phyloP scores from a whole-genome alignment of 1,284 basidiomycete species.

The Sphaerobolus stellatus region DNA sequence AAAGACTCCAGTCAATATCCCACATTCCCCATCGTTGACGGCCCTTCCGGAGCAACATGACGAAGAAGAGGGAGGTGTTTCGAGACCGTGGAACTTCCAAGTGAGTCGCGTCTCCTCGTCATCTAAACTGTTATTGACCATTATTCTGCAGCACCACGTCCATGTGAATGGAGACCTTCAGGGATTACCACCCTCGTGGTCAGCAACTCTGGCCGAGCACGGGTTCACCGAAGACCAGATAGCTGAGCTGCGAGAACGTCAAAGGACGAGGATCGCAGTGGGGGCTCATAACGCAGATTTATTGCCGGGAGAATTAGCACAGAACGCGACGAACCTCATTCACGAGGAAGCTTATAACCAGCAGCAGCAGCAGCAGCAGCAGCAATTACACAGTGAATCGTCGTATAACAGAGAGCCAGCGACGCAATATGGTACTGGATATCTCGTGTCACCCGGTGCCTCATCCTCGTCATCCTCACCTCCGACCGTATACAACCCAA shows the following conservation, averaged over 20 bases:
- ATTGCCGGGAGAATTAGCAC: background rate
- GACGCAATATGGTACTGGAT: background rate
- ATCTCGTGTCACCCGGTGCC: background rate
- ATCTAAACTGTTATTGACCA: slow-evolving; percentile 10
- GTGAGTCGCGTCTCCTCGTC: slow-evolving; percentile 37
- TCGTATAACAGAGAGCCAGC: background rate
- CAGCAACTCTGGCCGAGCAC: slow-evolving; percentile 33
- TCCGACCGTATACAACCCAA: background rate
- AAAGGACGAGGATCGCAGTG: background rate
- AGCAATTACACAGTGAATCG: slow-evolving; percentile 2
- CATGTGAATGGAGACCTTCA: slow-evolving; percentile 75
- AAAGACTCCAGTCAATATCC: slow-evolving; percentile 29
- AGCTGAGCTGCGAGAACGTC: slow-evolving; percentile 53
- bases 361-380: slow-evolving; percentile 17
- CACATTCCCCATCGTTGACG: slow-evolving; percentile 33
- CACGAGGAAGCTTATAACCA: slow-evolving; percentile 41
- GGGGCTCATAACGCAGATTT: no score
- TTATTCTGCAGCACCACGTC: slow-evolving; percentile 59
- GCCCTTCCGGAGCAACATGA: slow-evolving; percentile 30
- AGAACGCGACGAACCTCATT: background rate
- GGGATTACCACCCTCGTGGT: slow-evolving; percentile 73
- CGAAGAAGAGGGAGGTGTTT: slow-evolving; percentile 60
- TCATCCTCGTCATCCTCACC: background rate
- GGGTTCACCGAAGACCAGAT: slow-evolving; percentile 71
- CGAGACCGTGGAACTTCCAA: slow-evolving; percentile 73